Conservation (phyloP, 352 stramenopile genomes). For the Phytopythium cucurbitacearum region DNA sequence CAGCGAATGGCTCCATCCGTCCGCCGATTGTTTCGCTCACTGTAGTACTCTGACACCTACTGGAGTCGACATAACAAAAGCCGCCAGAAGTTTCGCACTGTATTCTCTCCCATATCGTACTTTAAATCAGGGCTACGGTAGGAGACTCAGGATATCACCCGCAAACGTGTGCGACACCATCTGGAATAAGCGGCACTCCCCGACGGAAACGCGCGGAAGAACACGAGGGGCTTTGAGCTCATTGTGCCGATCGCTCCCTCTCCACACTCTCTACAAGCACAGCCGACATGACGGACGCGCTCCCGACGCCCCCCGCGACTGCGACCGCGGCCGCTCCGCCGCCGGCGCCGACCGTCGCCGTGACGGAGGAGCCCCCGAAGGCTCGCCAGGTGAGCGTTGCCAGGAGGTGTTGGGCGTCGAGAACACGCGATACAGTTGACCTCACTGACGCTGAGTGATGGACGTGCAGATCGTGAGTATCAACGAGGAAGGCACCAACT, state of each 20-base stretch:
- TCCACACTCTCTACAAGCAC: neutral
- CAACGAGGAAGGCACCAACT: constrained; percentile 85
- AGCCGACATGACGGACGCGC: constrained; percentile 5
- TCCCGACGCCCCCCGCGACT: constrained; percentile 11
- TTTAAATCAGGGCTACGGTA: no score
- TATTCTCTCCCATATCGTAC: no score
- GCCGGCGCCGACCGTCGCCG: constrained; percentile 12
- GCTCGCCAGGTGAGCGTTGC: constrained; percentile 30
- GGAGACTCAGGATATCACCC: no score
- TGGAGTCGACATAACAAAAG: no score
- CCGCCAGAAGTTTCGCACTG: no score
- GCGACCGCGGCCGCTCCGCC: constrained; percentile 3
- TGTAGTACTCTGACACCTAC: neutral
- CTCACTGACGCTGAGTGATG: neutral
- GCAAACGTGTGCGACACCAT: no score
- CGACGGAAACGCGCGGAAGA: no score
- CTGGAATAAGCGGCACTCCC: no score
- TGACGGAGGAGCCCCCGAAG: constrained; percentile 30
- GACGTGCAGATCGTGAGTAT: constrained; percentile 75
- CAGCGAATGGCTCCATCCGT: no score
- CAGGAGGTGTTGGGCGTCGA: no score
- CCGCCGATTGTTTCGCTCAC: neutral
- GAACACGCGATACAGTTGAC: neutral
- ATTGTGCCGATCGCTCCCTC: neutral
- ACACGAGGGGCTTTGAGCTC: no score